Evolutionary conservation across 495 filamentous ascomycete genomes (phyloP).

Genomic region (Astrothelium macrocarpum): DNA sequence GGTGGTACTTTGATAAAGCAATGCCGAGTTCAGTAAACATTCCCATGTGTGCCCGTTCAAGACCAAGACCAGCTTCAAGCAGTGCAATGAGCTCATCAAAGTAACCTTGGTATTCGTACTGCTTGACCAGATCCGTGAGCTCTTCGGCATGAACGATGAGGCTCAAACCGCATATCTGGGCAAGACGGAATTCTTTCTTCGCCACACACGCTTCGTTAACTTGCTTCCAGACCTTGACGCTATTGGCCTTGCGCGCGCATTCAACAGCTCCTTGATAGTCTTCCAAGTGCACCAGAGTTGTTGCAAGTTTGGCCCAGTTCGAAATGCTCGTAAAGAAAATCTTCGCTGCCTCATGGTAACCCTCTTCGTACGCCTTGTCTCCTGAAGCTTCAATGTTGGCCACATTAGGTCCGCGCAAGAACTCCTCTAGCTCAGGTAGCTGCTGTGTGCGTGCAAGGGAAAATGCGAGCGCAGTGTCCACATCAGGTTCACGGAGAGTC

Average conservation of each 20-base stretch:
- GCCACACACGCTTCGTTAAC: constrained; percentile 93
- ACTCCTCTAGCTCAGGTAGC: constrained; percentile 90
- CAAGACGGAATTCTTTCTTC: constrained; percentile 98
- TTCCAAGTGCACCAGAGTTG: constrained; percentile 87
- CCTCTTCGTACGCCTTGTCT: constrained; percentile 95
- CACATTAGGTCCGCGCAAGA: constrained; percentile 87
- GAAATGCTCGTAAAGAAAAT: constrained; percentile 98
- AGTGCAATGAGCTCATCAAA: constrained; percentile 95
- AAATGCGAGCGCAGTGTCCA: constrained; percentile 91
- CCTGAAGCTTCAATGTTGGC: constrained; percentile 91
- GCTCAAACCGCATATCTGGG: constrained; percentile 98
- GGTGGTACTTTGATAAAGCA: constrained; percentile 92
- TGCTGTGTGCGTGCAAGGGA: constrained; percentile 86
- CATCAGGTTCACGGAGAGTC: constrained; percentile 85
- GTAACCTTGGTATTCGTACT: constrained; percentile 96
- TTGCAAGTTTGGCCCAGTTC: constrained; percentile 98
- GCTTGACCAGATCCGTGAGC: constrained; percentile 81
- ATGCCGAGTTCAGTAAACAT: constrained; percentile 97
- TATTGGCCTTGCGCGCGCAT: constrained; percentile 98
- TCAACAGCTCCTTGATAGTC: constrained; percentile 98
- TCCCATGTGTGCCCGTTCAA: constrained; percentile 85
- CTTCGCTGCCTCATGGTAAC: constrained; percentile 92
- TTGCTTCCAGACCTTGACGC: constrained; percentile 99
- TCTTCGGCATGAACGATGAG: constrained; percentile 98
- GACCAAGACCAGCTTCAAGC: constrained; percentile 87